A percentile compares a stretch with the other conserved stretches of the same genome.
Conservation (phyloP, 2,329 filamentous ascomycete species). For the Aspergillus costaricaensis region DNA sequence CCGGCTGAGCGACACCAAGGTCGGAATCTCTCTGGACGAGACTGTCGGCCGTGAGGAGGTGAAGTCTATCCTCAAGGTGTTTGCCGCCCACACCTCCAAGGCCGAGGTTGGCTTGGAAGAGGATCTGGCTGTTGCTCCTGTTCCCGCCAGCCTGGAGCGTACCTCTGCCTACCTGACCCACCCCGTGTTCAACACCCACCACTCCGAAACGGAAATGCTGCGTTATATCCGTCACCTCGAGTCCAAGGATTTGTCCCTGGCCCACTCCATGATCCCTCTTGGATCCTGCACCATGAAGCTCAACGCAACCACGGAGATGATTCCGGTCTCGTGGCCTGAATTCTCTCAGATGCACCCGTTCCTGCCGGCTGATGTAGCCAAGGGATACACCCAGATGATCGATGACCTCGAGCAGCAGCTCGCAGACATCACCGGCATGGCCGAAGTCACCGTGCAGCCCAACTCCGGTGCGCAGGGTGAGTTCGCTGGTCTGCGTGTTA, state of each 20-base stretch:
- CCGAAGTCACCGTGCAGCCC: constrained; percentile 84
- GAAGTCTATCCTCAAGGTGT: constrained; percentile 58
- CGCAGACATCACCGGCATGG: constrained; percentile 82
- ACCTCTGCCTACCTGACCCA: constrained; percentile 79
- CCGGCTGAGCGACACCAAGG: constrained; percentile 58
- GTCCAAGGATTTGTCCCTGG: constrained; percentile 89
- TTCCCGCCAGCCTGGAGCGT: constrained; percentile 63
- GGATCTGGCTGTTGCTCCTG: constrained; percentile 42
- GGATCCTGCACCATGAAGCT: constrained; percentile 99
- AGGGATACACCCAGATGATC: constrained; percentile 72
- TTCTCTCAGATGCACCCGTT: constrained; percentile 83
- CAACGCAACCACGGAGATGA: constrained; percentile 92
- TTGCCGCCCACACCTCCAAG: constrained; percentile 50
- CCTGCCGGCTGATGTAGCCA: constrained; percentile 62
- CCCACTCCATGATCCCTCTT: constrained; percentile 96
- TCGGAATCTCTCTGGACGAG: constrained; percentile 80
- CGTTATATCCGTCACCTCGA: constrained; percentile 92
- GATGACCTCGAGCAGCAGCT: constrained; percentile 73
- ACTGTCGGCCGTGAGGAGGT: constrained; percentile 61
- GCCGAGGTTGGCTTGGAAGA: constrained; percentile 35
- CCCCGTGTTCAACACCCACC: constrained; percentile 90
- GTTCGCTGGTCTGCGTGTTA: constrained; percentile 85
- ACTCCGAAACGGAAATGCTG: constrained; percentile 91
- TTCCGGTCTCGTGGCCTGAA: constrained; percentile 74
- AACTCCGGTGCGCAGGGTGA: constrained; percentile 97